phyloP scores from a whole-genome alignment of 495 filamentous ascomycete genomes.

The Penicillium chermesinum region DNA sequence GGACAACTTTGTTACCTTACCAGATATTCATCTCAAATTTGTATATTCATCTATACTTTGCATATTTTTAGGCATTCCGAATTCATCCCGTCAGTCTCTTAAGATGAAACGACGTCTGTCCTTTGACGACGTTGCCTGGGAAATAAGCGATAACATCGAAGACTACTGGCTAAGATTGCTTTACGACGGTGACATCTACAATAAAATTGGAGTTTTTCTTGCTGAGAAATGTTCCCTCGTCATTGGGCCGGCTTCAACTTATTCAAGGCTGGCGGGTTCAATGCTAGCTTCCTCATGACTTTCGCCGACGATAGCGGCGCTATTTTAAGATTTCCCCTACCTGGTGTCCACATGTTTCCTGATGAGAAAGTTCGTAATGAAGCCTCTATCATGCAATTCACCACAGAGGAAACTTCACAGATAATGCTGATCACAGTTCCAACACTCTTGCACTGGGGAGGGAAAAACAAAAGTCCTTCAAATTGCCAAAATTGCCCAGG shows the following conservation, averaged over 20 bases:
- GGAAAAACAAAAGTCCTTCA: constrained; percentile 19
- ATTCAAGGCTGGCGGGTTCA: constrained; percentile 19
- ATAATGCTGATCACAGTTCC: constrained; percentile 29
- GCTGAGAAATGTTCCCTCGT: constrained; percentile 13
- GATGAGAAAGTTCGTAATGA: constrained; percentile 37
- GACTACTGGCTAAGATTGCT: constrained; percentile 16
- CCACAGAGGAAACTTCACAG: constrained; percentile 23
- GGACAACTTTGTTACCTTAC: too few relatives aligned
- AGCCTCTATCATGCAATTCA: constrained; percentile 32
- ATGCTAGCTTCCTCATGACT: constrained; percentile 20
- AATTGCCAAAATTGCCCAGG: too few relatives aligned
- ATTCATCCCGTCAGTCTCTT: too few relatives aligned
- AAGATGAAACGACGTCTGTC: constrained; percentile 15
- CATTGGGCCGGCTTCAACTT: constrained; percentile 14
- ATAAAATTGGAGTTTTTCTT: constrained; percentile 22
- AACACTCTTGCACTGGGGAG: constrained; percentile 32
- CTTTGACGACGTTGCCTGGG: constrained; percentile 28
- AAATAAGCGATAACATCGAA: constrained; percentile 18
- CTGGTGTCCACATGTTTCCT: constrained; percentile 23
- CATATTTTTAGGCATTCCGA: too few relatives aligned
- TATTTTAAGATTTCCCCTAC: constrained; percentile 20
- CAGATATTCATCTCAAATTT: too few relatives aligned
- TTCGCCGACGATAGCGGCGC: constrained; percentile 13
- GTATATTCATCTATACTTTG: too few relatives aligned
- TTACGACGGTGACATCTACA: constrained; percentile 15